Percentiles rank a stretch among this genome's conserved stretches.
These are phyloP conservation scores for Ganoderma leucocontextum DNA, from an alignment of 1,284 basidiomycete genomes.

Conservation along the genomic window DNA sequence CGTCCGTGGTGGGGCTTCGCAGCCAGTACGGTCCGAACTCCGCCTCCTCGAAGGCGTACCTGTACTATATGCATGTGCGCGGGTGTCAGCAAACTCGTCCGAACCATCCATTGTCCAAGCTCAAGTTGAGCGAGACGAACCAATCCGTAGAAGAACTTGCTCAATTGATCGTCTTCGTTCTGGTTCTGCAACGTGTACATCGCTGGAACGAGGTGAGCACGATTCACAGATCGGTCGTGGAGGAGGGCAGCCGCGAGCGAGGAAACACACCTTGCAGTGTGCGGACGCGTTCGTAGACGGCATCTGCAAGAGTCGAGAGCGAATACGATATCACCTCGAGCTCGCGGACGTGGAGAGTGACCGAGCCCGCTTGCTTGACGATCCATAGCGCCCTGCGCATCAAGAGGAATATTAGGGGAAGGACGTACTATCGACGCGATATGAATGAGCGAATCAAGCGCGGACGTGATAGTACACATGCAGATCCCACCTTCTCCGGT, in stretches of 20 bases:
- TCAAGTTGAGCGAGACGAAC: slow-evolving; percentile 24
- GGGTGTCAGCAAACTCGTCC: background rate
- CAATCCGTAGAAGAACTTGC: slow-evolving; percentile 38
- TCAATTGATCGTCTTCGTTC: slow-evolving; percentile 34
- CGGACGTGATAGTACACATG: background rate
- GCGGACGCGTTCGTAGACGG: slow-evolving; percentile 7
- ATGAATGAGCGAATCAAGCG: background rate
- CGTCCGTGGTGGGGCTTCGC: background rate
- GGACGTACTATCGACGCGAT: slow-evolving; percentile 11
- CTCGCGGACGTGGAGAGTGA: slow-evolving; percentile 18
- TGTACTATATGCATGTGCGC: background rate
- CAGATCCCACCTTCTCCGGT: slow-evolving; percentile 33
- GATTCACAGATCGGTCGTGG: background rate
- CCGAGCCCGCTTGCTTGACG: slow-evolving; percentile 6
- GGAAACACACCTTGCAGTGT: slow-evolving; percentile 11
- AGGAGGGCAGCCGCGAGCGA: background rate
- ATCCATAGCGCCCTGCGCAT: slow-evolving; percentile 17
- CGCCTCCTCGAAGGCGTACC: background rate
- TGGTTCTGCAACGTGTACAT: slow-evolving; percentile 44
- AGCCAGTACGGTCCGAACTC: slow-evolving; percentile 3
- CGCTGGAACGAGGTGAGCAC: slow-evolving; percentile 35
- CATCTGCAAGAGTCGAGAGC: background rate
- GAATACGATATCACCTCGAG: slow-evolving; percentile 6
- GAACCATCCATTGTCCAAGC: background rate
- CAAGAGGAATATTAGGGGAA: slow-evolving; percentile 26